Conservation (phyloP, 371 early-diverging fungal species). For the Choanephora cucurbitarum region DNA sequence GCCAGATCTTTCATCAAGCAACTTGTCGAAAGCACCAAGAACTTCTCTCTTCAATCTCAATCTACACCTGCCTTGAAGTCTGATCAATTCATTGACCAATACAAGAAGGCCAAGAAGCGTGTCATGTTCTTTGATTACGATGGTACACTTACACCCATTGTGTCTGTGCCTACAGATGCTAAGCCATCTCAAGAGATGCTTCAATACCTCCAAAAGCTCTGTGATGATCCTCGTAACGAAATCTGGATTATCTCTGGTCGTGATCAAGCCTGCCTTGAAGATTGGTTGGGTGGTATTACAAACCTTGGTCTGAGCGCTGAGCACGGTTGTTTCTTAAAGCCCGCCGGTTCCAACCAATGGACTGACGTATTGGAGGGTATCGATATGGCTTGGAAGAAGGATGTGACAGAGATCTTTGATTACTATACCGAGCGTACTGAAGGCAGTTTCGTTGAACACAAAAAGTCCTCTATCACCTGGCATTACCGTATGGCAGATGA, state of each 20-base stretch:
- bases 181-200: conserved; percentile 70
- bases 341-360: conserved; percentile 79
- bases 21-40: conserved; percentile 24
- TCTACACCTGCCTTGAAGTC: conserved; percentile 70
- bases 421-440: conserved; percentile 93
- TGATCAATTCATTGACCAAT: conserved; percentile 39
- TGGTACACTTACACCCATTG: conserved; percentile 83
- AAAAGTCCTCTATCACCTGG: conserved; percentile 85
- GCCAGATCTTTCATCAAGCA: conserved; percentile 78
- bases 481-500: conserved; percentile 91
- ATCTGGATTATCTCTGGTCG: conserved; percentile 94
- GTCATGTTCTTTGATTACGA: conserved; percentile 88
- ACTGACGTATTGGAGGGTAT: conserved; percentile 78
- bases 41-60: conserved; percentile 45
- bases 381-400: conserved; percentile 88
- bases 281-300: conserved; percentile 74
- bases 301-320: conserved; percentile 90
- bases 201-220: conserved; percentile 59
- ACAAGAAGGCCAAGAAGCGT: conserved; percentile 58
- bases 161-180: conserved; percentile 72
- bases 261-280: conserved; percentile 83
- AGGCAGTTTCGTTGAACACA: conserved; percentile 84
- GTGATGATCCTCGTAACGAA: conserved; percentile 76
- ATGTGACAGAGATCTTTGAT: conserved; percentile 86
- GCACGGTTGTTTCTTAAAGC: conserved; percentile 92